Conservation (phyloP, 1,139 yeast genomes). For the Magnusiomyces clavatus region DNA sequence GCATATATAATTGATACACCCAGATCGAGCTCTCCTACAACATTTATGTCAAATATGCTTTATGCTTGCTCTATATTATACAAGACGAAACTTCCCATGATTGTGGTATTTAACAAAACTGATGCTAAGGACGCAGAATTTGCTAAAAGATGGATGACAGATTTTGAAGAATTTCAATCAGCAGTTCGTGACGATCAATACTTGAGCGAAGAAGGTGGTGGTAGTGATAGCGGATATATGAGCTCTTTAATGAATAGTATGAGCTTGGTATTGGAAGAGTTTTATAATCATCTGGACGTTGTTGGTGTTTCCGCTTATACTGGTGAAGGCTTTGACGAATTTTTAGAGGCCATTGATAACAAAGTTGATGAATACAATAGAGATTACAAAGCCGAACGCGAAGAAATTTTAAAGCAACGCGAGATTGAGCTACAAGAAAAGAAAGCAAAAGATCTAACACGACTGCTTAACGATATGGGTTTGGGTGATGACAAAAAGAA, state of each 20-base stretch:
- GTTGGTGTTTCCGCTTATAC: constrained; percentile 88
- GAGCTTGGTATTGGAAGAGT: constrained; percentile 95
- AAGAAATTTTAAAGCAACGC: constrained; percentile 66
- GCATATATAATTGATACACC: constrained; percentile 98
- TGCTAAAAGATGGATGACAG: constrained; percentile 97
- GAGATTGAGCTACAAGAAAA: constrained; percentile 66
- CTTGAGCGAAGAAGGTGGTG: constrained; percentile 45
- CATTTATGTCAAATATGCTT: constrained; percentile 96
- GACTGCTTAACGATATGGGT: constrained; percentile 79
- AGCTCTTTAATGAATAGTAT: constrained; percentile 85
- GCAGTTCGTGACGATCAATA: constrained; percentile 58
- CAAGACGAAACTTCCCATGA: constrained; percentile 95
- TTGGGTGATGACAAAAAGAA: constrained; percentile 30
- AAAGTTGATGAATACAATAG: constrained; percentile 84
- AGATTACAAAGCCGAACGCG: constrained; percentile 81
- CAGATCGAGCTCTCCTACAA: constrained; percentile 85
- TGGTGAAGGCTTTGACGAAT: constrained; percentile 91
- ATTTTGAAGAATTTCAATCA: constrained; percentile 83
- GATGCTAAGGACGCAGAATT: constrained; percentile 80
- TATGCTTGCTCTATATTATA: constrained; percentile 95
- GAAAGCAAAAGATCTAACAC: constrained; percentile 62
- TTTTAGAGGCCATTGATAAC: constrained; percentile 69
- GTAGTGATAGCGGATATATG: constrained; percentile 85
- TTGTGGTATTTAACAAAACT: constrained; percentile 90
- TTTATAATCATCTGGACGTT: constrained; percentile 85